These are phyloP conservation scores for Chlorokybus atmophyticus DNA, from an alignment of 139 green algal species.

Conservation along the genomic window DNA sequence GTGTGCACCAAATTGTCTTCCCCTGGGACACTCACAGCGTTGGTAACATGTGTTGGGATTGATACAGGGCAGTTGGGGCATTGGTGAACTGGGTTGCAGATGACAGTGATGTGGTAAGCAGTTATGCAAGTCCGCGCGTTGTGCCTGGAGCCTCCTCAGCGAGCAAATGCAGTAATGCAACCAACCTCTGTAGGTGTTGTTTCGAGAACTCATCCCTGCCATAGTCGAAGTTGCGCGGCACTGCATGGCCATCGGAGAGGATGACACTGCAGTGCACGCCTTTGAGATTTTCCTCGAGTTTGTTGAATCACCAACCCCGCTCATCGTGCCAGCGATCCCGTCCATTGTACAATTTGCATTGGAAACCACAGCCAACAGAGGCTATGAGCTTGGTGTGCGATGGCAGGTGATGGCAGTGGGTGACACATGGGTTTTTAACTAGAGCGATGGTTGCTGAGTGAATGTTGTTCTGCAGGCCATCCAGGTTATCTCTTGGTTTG, in stretches of 20 bases:
- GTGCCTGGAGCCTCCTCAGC: too few species aligned
- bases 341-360: conserved; percentile 38
- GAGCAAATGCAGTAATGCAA: too few species aligned
- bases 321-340: conserved; percentile 37
- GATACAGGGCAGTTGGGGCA: conserved; percentile 24
- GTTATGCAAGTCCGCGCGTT: too few species aligned
- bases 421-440: background rate
- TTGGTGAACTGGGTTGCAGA: conserved; percentile 19
- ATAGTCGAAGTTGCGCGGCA: conserved; percentile 15
- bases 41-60: background rate
- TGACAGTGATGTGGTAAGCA: conserved; percentile 25
- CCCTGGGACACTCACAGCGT: background rate
- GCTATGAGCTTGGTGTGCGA: conserved; percentile 35
- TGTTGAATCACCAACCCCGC: conserved; percentile 32
- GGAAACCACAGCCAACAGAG: conserved; percentile 25
- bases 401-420: conserved; percentile 31
- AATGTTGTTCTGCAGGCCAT: conserved; percentile 14
- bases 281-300: conserved; percentile 49
- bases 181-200: too few species aligned
- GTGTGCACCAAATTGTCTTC: background rate
- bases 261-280: conserved; percentile 25
- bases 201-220: conserved; percentile 15
- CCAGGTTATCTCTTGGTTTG: conserved; percentile 39
- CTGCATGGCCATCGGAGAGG: conserved; percentile 7
- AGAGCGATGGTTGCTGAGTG: background rate